Evolutionary conservation across 192 early-diverging fungal species (phyloP).

Genomic region (Backusella australiensis): DNA sequence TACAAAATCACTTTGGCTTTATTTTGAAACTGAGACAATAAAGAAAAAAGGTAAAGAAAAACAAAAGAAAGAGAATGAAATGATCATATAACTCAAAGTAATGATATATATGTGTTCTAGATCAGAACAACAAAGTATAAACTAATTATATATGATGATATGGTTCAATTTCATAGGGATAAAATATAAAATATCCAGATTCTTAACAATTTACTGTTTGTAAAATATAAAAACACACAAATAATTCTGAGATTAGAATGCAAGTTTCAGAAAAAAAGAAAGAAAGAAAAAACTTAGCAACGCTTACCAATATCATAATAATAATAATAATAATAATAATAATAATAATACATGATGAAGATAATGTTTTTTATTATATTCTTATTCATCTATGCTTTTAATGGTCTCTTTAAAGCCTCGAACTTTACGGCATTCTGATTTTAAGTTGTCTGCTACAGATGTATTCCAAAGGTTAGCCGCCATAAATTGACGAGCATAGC

Average conservation of each 20-base stretch:
- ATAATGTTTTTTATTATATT: background rate
- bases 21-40: background rate
- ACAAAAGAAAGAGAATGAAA: background rate
- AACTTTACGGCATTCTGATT: conserved; percentile 38
- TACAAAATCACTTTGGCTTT: too few species aligned
- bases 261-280: background rate
- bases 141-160: background rate
- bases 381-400: conserved; percentile 4
- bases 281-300: background rate
- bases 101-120: background rate
- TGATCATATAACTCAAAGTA: background rate
- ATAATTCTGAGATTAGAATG: background rate
- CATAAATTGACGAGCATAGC: conserved; percentile 49
- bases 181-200: too few species aligned
- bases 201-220: background rate
- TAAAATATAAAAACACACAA: background rate
- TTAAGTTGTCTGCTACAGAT: conserved; percentile 36
- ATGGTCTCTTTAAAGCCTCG: conserved; percentile 39
- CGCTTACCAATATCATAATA: background rate
- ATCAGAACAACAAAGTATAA: background rate
- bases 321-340: background rate
- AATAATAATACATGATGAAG: background rate
- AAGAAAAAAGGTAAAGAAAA: background rate
- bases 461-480: conserved; percentile 30
- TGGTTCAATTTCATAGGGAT: background rate